Percentiles rank a stretch among this genome's conserved stretches.
These are phyloP conservation scores for Fragilariopsis cylindrus DNA, from an alignment of 108 stramenopile genomes.

Conservation along the genomic window DNA sequence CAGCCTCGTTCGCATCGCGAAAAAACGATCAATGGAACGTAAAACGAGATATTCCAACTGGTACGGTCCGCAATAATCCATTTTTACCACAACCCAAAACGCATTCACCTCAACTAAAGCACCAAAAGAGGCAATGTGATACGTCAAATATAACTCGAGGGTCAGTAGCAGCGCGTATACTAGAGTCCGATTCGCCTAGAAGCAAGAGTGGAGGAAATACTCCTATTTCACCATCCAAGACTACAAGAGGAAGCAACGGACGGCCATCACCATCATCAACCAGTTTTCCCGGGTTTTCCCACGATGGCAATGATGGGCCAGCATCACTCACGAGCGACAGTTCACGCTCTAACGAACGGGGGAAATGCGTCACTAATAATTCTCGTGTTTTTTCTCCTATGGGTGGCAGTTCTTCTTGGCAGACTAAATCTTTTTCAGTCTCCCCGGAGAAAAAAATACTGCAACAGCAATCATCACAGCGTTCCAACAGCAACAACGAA, in stretches of 20 bases:
- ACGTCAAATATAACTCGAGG: slow-evolving; percentile 34
- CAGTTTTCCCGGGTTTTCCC: no score
- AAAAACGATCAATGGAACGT: slow-evolving; percentile 35
- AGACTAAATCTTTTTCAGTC: slow-evolving; percentile 1
- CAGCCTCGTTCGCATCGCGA: slow-evolving; percentile 1
- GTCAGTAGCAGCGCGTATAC: slow-evolving; percentile 17
- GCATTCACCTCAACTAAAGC: slow-evolving; percentile 23
- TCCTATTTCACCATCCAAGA: not conserved
- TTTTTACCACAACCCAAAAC: slow-evolving; percentile 29
- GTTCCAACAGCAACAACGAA: not conserved
- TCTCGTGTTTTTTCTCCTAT: slow-evolving; percentile 4
- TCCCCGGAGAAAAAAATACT: not conserved
- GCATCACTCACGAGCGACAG: no score
- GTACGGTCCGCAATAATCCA: slow-evolving; percentile 39
- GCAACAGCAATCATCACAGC: slow-evolving; percentile 4
- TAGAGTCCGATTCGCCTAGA: slow-evolving; percentile 2
- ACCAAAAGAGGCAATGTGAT: slow-evolving; percentile 44
- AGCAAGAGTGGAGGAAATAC: slow-evolving; percentile 8
- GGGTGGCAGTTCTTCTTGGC: slow-evolving; percentile 1
- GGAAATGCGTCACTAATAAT: not conserved
- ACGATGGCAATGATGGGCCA: no score
- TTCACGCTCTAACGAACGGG: no score
- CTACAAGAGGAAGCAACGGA: not conserved
- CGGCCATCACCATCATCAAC: not conserved
- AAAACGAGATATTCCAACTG: slow-evolving; percentile 32